These are phyloP conservation scores for Hanseniaspora jakobsenii DNA, from an alignment of 805 yeast species.

Conservation along the genomic window DNA sequence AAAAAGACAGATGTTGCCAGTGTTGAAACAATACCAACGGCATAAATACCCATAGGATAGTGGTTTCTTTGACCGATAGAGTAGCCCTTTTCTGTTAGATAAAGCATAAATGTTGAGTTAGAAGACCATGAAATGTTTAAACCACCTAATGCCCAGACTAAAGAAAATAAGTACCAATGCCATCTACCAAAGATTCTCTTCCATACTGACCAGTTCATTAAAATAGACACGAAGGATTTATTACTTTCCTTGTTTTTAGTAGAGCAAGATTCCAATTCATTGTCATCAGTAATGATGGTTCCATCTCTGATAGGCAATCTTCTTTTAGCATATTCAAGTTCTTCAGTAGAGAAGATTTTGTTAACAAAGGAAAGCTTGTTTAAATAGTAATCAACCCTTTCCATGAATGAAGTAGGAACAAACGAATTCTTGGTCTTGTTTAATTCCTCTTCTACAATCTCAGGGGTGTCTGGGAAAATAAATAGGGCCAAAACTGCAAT, in stretches of 20 bases:
- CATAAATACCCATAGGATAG: conserved; percentile 45
- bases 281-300: conserved; percentile 24
- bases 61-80: conserved; percentile 37
- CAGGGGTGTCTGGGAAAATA: conserved; percentile 50
- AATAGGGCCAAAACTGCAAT: conserved; percentile 45
- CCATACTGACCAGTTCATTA: conserved; percentile 29
- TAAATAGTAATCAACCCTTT: conserved; percentile 13
- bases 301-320: conserved; percentile 34
- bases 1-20: conserved; percentile 34
- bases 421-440: conserved; percentile 7
- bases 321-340: conserved; percentile 32
- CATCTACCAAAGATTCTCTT: conserved; percentile 40
- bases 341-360: conserved; percentile 33
- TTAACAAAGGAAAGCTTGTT: conserved; percentile 22
- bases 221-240: conserved; percentile 1
- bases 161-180: conserved; percentile 46
- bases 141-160: conserved; percentile 43
- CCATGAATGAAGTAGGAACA: neutral
- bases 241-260: no score
- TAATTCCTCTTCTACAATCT: conserved; percentile 30
- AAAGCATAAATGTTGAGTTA: conserved; percentile 38
- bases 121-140: conserved; percentile 37
- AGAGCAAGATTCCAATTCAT: conserved; percentile 29
- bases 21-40: conserved; percentile 39
- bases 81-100: conserved; percentile 34